These are phyloP conservation scores for Zygosaccharomyces sapae DNA, from an alignment of 1,139 yeast species.

Conservation along the genomic window DNA sequence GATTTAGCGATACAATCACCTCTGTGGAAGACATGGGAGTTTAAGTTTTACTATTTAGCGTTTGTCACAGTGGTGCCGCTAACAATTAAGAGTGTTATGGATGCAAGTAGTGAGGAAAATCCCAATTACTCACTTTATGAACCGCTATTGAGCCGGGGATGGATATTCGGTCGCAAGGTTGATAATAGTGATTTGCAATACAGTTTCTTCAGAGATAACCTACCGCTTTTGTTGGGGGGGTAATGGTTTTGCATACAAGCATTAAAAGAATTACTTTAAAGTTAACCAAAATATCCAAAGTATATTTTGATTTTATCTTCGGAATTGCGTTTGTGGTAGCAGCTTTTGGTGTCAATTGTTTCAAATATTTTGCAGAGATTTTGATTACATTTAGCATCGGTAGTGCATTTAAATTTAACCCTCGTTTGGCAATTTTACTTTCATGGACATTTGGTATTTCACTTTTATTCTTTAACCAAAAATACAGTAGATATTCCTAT, in stretches of 20 bases:
- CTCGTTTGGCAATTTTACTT: conserved; percentile 36
- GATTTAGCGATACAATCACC: conserved; percentile 32
- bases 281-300: conserved; percentile 39
- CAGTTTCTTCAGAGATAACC: conserved; percentile 77
- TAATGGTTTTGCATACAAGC: conserved; percentile 51
- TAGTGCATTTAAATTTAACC: conserved; percentile 36
- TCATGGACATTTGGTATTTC: conserved; percentile 79
- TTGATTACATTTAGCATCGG: conserved; percentile 53
- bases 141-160: conserved; percentile 59
- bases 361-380: conserved; percentile 59
- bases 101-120: conserved; percentile 71
- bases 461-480: conserved; percentile 73
- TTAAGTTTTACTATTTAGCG: conserved; percentile 57
- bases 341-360: conserved; percentile 73
- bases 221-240: conserved; percentile 53
- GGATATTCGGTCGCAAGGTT: conserved; percentile 76
- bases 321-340: conserved; percentile 65
- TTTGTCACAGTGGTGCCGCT: conserved; percentile 71
- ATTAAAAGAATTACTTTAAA: conserved; percentile 42
- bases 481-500: conserved; percentile 51
- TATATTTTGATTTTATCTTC: conserved; percentile 61
- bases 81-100: conserved; percentile 77
- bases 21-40: conserved; percentile 74
- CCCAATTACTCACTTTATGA: conserved; percentile 68
- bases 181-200: conserved; percentile 92